Evolutionary conservation across 352 stramenopile species (phyloP).

Genomic region (Peronospora tabacina): DNA sequence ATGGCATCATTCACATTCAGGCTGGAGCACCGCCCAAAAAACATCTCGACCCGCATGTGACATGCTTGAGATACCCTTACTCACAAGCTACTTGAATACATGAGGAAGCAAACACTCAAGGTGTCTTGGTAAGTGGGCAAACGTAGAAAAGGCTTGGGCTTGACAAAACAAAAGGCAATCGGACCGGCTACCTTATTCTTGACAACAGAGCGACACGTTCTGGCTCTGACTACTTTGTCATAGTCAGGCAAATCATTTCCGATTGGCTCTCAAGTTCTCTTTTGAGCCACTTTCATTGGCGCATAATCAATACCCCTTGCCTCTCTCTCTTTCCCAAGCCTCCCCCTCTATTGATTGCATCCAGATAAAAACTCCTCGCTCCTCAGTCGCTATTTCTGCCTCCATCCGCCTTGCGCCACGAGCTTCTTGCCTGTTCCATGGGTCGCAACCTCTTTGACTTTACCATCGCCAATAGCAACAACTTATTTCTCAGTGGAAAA

Average conservation of each 20-base stretch:
- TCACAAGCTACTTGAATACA: no score
- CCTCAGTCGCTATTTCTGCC: conserved; percentile 6
- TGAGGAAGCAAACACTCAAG: no score
- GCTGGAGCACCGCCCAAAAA: no score
- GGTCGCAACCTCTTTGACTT: conserved; percentile 35
- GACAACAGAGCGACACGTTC: no score
- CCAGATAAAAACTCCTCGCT: not conserved
- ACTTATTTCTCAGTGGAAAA: conserved; percentile 31
- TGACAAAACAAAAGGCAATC: no score
- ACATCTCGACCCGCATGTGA: no score
- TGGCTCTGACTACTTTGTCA: conserved; percentile 16
- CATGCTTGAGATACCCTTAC: no score
- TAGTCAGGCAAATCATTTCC: not conserved
- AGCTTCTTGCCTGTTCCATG: conserved; percentile 19
- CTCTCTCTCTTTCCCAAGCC: conserved; percentile 6
- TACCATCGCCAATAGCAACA: conserved; percentile 33
- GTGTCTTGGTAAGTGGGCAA: no score
- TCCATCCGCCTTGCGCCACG: not conserved
- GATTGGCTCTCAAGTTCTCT: conserved; percentile 3
- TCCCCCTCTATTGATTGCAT: conserved; percentile 4
- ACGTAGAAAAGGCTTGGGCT: no score
- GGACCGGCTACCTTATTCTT: no score
- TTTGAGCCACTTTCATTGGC: conserved; percentile 4
- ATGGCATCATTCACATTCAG: no score
- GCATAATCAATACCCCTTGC: not conserved